Evolutionary conservation across 257 asterid genomes (phyloP).

Genomic region (Scutellaria barbata): DNA sequence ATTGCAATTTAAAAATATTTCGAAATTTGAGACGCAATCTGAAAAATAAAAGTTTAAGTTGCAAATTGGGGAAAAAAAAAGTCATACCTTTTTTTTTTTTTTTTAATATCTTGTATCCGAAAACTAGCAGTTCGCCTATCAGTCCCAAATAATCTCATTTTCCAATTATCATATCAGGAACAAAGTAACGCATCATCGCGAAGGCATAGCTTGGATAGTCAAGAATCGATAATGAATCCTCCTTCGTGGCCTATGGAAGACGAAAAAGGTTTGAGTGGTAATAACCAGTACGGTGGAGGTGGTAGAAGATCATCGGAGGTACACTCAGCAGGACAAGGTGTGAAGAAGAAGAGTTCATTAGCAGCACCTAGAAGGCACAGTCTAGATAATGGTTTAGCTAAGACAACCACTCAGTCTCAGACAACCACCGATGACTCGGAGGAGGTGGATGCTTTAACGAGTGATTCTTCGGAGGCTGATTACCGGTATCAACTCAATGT

Average conservation of each 20-base stretch:
- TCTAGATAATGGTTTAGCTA: slow-evolving; percentile 45
- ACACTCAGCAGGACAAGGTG: slow-evolving; percentile 16
- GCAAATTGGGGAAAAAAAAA: no score
- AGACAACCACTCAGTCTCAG: slow-evolving; percentile 20
- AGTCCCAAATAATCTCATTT: no score
- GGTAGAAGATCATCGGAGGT: slow-evolving; percentile 24
- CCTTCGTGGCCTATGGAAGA: slow-evolving; percentile 60
- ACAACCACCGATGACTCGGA: slow-evolving; percentile 49
- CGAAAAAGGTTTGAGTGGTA: slow-evolving; percentile 48
- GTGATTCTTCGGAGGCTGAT: slow-evolving; percentile 77
- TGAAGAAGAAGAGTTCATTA: slow-evolving; percentile 3
- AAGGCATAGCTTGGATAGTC: slow-evolving; percentile 67
- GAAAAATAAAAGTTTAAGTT: no score
- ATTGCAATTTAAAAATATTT: no score
- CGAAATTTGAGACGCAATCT: no score
- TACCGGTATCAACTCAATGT: slow-evolving; percentile 46
- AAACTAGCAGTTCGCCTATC: no score
- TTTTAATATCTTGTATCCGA: no score
- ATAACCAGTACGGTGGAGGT: neutral
- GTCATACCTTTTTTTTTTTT: no score
- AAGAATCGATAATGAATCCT: slow-evolving; percentile 49
- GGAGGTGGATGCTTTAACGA: slow-evolving; percentile 63
- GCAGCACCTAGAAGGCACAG: slow-evolving; percentile 48
- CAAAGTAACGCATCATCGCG: slow-evolving; percentile 46
- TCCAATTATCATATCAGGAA: no score